Evolutionary conservation across 2,329 filamentous ascomycete species (phyloP).

Genomic region (Ceratocystis harringtonii): DNA sequence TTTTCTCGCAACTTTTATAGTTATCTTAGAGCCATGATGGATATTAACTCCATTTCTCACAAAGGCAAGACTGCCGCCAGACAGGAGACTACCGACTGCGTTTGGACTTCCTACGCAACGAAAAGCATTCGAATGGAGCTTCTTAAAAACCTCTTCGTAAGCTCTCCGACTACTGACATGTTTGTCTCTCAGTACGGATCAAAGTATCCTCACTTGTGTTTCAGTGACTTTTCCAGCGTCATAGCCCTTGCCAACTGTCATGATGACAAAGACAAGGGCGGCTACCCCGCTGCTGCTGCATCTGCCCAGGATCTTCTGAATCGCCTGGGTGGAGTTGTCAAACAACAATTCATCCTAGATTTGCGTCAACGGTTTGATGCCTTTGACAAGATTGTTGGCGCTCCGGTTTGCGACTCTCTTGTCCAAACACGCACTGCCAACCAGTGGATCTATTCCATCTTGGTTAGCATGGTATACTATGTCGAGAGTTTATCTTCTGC

Average conservation of each 20-base stretch:
- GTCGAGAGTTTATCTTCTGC: not conserved
- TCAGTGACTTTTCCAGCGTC: not conserved
- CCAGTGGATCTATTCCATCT: slow-evolving; percentile 1
- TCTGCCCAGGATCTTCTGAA: not conserved
- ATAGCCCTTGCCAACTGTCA: not conserved
- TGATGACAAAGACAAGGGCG: not conserved
- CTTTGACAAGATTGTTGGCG: slow-evolving; percentile 3
- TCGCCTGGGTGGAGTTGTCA: not conserved
- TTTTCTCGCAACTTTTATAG: not conserved
- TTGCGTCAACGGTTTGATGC: not conserved
- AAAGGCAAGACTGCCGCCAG: not conserved
- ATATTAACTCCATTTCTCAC: not conserved
- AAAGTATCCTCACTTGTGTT: not conserved
- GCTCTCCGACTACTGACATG: not conserved
- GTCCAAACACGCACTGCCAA: not conserved
- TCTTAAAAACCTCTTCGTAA: not conserved
- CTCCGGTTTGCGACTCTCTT: not conserved
- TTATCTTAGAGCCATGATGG: not conserved
- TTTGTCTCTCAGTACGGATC: not conserved
- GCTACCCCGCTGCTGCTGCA: not conserved
- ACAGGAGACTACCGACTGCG: not conserved
- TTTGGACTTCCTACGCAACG: not conserved
- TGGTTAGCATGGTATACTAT: not conserved
- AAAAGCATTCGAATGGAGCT: not conserved
- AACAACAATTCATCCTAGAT: not conserved